phyloP scores from a whole-genome alignment of 2,329 filamentous ascomycete species.

The Stylonectria norvegica region DNA sequence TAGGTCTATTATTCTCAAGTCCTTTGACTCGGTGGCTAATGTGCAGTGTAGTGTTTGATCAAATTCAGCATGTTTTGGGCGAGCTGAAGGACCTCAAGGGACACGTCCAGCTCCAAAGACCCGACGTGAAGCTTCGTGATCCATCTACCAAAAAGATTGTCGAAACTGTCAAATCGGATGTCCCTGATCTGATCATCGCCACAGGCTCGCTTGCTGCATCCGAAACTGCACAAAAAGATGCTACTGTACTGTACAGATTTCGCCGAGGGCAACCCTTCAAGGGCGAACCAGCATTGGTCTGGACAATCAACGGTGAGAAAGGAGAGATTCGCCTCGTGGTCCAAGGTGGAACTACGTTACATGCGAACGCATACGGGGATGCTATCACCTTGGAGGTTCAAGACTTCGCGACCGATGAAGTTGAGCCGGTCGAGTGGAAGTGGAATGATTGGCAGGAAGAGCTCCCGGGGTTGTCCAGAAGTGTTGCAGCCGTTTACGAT shows the following conservation, averaged over 20 bases:
- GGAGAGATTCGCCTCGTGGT: slow-evolving; percentile 46
- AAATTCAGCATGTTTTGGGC: slow-evolving; percentile 44
- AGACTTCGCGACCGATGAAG: slow-evolving; percentile 43
- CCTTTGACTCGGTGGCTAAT: not conserved
- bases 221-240: slow-evolving; percentile 26
- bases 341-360: slow-evolving; percentile 24
- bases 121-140: slow-evolving; percentile 36
- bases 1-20: slow-evolving; percentile 21
- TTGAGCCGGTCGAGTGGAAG: slow-evolving; percentile 41
- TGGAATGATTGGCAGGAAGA: slow-evolving; percentile 47
- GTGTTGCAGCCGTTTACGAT: slow-evolving; percentile 56
- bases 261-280: slow-evolving; percentile 49
- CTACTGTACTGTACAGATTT: slow-evolving; percentile 43
- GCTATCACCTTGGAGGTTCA: slow-evolving; percentile 49
- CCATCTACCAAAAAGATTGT: slow-evolving; percentile 28
- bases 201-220: slow-evolving; percentile 36
- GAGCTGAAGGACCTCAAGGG: slow-evolving; percentile 39
- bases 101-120: slow-evolving; percentile 44
- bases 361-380: slow-evolving; percentile 34
- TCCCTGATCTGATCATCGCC: slow-evolving; percentile 42
- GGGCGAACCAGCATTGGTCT: slow-evolving; percentile 42
- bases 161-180: slow-evolving; percentile 35
- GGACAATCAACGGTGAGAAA: slow-evolving; percentile 50
- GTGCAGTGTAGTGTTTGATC: slow-evolving; percentile 39
- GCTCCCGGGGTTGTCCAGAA: slow-evolving; percentile 42